Conservation (phyloP, 2,329 filamentous ascomycete species). For the Monosporascus cannonballus region DNA sequence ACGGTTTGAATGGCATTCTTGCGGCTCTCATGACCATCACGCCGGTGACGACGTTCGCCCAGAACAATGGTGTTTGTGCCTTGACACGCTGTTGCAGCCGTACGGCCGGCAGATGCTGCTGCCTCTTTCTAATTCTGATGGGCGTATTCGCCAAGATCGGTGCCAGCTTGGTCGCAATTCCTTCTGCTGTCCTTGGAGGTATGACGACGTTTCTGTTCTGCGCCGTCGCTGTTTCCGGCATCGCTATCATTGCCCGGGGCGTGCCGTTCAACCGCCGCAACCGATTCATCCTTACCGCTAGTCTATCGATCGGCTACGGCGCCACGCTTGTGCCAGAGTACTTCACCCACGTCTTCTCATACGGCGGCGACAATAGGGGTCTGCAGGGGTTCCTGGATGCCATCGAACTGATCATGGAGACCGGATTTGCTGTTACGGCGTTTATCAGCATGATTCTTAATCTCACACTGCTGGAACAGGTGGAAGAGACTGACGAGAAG, state of each 20-base stretch:
- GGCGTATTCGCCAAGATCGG: constrained; percentile 81
- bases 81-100: constrained; percentile 77
- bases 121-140: constrained; percentile 71
- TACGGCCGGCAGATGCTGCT: constrained; percentile 72
- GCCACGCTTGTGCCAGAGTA: constrained; percentile 62
- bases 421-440: constrained; percentile 69
- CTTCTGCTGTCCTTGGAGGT: constrained; percentile 57
- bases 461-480: constrained; percentile 64
- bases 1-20: constrained; percentile 69
- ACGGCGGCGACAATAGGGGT: constrained; percentile 58
- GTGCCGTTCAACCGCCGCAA: constrained; percentile 73
- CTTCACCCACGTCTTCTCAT: constrained; percentile 68
- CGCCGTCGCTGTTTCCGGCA: constrained; percentile 69
- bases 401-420: constrained; percentile 66
- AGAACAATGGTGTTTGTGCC: constrained; percentile 81
- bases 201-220: constrained; percentile 79
- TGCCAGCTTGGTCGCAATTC: constrained; percentile 71
- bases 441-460: constrained; percentile 70
- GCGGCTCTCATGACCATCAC: constrained; percentile 74
- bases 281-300: constrained; percentile 74
- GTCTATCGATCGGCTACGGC: constrained; percentile 66
- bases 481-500: constrained; percentile 51
- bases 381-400: constrained; percentile 71
- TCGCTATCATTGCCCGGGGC: constrained; percentile 65
- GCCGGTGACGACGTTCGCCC: constrained; percentile 74